These are phyloP conservation scores for Aspergillus sp. DNA, from an alignment of 2,329 filamentous ascomycete genomes.

Conservation along the genomic window DNA sequence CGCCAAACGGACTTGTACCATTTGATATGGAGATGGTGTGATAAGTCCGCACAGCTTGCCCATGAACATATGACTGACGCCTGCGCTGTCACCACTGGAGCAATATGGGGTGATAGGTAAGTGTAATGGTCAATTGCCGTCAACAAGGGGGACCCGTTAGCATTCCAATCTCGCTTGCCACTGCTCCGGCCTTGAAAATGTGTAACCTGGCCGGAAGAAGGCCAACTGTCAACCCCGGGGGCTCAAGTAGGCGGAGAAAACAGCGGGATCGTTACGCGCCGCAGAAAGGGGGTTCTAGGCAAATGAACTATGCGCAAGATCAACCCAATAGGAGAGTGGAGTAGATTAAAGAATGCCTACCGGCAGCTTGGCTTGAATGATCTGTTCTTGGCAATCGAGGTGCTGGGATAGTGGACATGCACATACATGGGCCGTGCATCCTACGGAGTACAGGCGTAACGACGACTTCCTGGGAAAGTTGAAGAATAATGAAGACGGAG, in stretches of 20 bases:
- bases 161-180: background rate
- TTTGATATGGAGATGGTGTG: conserved; percentile 3
- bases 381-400: conserved; percentile 1
- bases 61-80: conserved; percentile 2
- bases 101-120: background rate
- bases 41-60: background rate
- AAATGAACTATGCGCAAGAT: background rate
- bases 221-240: background rate
- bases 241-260: background rate
- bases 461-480: background rate
- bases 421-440: background rate
- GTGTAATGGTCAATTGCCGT: background rate
- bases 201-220: background rate
- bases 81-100: background rate
- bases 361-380: background rate
- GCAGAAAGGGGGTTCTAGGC: conserved; percentile 1
- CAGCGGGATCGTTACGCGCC: background rate
- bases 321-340: conserved; percentile 4
- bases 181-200: too few relatives aligned
- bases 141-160: background rate
- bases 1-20: background rate
- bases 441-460: background rate
- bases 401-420: background rate
- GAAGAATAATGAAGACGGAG: too few relatives aligned
- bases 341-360: background rate